Evolutionary conservation across 2,329 filamentous ascomycete genomes (phyloP).

Genomic region (Apiospora saccharicola): DNA sequence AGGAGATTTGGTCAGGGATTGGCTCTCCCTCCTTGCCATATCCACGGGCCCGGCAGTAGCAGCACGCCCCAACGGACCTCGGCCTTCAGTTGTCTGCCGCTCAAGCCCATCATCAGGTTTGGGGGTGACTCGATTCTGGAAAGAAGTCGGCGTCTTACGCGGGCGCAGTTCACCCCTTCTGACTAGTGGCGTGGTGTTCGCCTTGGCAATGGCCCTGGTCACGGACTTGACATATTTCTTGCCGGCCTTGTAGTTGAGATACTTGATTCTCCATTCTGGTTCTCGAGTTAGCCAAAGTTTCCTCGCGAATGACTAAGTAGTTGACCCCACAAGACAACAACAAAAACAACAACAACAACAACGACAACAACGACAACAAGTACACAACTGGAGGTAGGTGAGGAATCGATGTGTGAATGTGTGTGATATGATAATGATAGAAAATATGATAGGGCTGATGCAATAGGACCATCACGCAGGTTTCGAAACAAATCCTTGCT

Average conservation of each 20-base stretch:
- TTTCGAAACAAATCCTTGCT: slow-evolving; percentile 3
- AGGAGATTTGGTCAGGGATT: slow-evolving; percentile 48
- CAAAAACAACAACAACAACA: not conserved
- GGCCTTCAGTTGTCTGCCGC: not conserved
- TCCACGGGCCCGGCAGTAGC: slow-evolving; percentile 33
- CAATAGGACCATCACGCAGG: not conserved
- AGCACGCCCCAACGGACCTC: not conserved
- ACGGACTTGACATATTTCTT: slow-evolving; percentile 95
- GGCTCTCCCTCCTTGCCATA: slow-evolving; percentile 45
- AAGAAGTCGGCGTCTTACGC: slow-evolving; percentile 5
- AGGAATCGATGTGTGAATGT: not conserved
- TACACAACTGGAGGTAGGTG: not conserved
- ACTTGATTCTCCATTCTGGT: slow-evolving; percentile 88
- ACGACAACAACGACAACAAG: not conserved
- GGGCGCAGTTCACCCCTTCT: slow-evolving; percentile 43
- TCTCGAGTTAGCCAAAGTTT: not conserved
- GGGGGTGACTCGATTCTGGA: slow-evolving; percentile 18
- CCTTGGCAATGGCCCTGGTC: slow-evolving; percentile 71
- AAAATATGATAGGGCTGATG: not conserved
- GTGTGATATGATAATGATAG: not conserved
- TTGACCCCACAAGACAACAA: not conserved
- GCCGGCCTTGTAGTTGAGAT: slow-evolving; percentile 92
- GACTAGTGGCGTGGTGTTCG: slow-evolving; percentile 57
- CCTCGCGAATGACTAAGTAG: not conserved
- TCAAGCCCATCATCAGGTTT: not conserved